Evolutionary conservation across 129 eudicot genomes (phyloP).

Genomic region (Solidago caesia): DNA sequence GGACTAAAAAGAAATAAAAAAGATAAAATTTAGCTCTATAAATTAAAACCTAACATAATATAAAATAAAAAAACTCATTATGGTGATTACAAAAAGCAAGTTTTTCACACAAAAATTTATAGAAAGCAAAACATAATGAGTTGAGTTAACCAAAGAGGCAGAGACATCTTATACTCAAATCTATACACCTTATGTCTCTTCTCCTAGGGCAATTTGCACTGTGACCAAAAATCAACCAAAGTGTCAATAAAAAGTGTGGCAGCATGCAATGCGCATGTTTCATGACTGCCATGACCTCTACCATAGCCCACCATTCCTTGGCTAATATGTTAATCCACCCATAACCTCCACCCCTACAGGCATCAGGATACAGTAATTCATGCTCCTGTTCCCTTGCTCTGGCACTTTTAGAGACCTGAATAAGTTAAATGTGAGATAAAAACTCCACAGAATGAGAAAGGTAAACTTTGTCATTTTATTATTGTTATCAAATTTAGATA

Average conservation of each 20-base stretch:
- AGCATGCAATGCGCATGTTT: constrained; percentile 7
- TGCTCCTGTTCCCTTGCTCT: constrained; percentile 12
- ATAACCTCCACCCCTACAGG: constrained; percentile 5
- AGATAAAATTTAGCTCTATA: no score
- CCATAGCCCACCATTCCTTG: constrained; percentile 15
- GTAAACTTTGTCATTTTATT: no score
- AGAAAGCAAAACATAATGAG: no score
- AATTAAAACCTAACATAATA: no score
- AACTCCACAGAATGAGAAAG: constrained; percentile 32
- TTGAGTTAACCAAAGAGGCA: no score
- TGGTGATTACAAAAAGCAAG: no score
- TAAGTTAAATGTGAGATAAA: constrained; percentile 41
- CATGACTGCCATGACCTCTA: constrained; percentile 7
- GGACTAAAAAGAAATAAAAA: no score
- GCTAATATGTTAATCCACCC: constrained; percentile 17
- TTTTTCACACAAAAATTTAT: no score
- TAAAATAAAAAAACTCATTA: no score
- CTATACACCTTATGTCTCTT: no score
- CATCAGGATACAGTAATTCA: constrained; percentile 13
- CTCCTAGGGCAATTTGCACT: constrained; percentile 9
- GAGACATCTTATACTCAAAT: no score
- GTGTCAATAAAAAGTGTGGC: constrained; percentile 13
- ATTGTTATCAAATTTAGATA: no score
- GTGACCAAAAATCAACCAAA: constrained; percentile 15
- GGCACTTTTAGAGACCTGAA: not conserved